phyloP scores from a whole-genome alignment of 805 yeast genomes.

The Hanseniaspora mollemarum region DNA sequence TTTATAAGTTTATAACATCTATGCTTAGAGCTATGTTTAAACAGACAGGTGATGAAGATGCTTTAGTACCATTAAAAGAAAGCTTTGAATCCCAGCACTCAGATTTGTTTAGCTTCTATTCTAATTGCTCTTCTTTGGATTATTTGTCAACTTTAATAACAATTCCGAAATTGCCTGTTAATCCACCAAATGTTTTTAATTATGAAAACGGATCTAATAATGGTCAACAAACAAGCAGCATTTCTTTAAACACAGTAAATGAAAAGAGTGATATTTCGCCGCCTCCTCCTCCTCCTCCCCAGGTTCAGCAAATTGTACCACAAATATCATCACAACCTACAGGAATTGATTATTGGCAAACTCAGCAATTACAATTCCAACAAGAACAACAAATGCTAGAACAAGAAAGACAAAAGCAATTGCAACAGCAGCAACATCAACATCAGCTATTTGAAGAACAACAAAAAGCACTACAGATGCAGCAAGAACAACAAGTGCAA shows the following conservation, averaged over 20 bases:
- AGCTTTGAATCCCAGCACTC: slow-evolving; percentile 51
- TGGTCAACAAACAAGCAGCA: slow-evolving; percentile 18
- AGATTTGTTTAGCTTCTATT: slow-evolving; percentile 68
- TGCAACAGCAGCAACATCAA: slow-evolving; percentile 56
- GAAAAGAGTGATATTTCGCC: slow-evolving; percentile 8
- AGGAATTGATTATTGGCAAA: slow-evolving; percentile 24
- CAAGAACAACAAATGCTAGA: slow-evolving; percentile 64
- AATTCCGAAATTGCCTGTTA: slow-evolving; percentile 36
- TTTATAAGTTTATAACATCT: slow-evolving; percentile 74
- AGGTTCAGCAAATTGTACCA: slow-evolving; percentile 30
- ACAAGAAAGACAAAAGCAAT: slow-evolving; percentile 54
- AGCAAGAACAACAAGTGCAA: slow-evolving; percentile 56
- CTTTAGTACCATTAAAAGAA: slow-evolving; percentile 59
- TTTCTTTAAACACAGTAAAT: neutral
- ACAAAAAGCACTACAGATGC: slow-evolving; percentile 43
- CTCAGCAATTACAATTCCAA: slow-evolving; percentile 51
- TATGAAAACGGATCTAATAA: slow-evolving; percentile 22
- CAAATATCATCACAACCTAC: slow-evolving; percentile 45
- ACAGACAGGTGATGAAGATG: slow-evolving; percentile 61
- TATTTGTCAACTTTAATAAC: slow-evolving; percentile 71
- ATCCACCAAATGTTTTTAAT: slow-evolving; percentile 29
- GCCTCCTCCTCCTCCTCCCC: slow-evolving; percentile 21
- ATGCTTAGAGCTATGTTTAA: slow-evolving; percentile 81
- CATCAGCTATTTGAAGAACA: slow-evolving; percentile 61
- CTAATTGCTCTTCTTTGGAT: slow-evolving; percentile 77